These are phyloP conservation scores for Quercus rubra DNA, from an alignment of 306 rosid species.

Conservation along the genomic window DNA sequence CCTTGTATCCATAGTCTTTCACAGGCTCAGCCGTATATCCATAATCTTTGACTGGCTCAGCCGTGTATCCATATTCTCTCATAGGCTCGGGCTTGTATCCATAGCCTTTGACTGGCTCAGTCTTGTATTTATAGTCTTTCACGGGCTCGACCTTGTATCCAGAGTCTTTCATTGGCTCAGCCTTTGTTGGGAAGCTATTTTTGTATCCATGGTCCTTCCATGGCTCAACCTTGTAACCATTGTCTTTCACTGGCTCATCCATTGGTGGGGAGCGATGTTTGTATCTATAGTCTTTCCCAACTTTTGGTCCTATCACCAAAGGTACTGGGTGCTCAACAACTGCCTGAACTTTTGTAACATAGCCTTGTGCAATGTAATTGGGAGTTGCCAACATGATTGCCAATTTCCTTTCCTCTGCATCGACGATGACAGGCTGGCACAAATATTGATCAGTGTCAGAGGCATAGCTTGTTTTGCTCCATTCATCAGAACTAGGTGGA, in stretches of 20 bases:
- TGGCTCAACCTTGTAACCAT: too few species aligned
- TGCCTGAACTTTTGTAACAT: conserved; percentile 21
- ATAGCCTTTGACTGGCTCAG: not conserved
- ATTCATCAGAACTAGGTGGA: conserved; percentile 4
- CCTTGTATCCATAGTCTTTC: not conserved
- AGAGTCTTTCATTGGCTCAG: too few species aligned
- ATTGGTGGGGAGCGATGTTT: too few species aligned
- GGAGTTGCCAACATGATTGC: not conserved
- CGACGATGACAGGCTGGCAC: conserved; percentile 14
- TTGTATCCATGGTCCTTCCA: too few species aligned
- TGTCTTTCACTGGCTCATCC: too few species aligned
- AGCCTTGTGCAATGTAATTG: not conserved
- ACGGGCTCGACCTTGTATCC: not conserved
- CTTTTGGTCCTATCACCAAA: not conserved
- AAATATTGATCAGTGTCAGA: not conserved
- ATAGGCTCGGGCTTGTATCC: not conserved
- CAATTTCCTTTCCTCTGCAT: conserved; percentile 11
- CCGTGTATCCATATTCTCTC: conserved; percentile 9
- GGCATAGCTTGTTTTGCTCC: conserved; percentile 18
- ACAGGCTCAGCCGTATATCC: too few species aligned
- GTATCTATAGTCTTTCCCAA: too few species aligned
- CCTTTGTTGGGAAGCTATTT: too few species aligned
- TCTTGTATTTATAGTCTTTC: not conserved
- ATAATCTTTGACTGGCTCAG: conserved; percentile 1
- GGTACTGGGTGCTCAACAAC: conserved; percentile 4